These are phyloP conservation scores for Cryptosporidium ryanae DNA, from an alignment of 169 alveolate genomes.

Conservation along the genomic window DNA sequence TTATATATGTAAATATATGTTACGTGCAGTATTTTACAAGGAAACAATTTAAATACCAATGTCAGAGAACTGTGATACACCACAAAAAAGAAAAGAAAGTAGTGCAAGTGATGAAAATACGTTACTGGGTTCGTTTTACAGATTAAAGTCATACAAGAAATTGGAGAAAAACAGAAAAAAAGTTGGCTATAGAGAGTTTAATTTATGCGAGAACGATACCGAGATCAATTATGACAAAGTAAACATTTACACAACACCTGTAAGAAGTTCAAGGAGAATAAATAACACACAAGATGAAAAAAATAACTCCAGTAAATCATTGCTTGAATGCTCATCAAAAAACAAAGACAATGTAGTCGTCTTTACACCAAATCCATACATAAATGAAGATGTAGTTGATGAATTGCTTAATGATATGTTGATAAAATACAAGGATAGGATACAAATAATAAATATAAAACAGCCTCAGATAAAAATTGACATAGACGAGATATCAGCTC, in stretches of 20 bases:
- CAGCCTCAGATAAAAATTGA: slow-evolving; percentile 45
- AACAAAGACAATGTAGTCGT: background rate
- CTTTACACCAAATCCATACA: slow-evolving; percentile 65
- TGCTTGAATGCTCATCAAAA: background rate
- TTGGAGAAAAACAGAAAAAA: background rate
- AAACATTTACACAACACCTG: slow-evolving; percentile 50
- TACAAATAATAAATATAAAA: slow-evolving; percentile 34
- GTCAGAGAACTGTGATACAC: background rate
- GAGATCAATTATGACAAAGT: too few species aligned
- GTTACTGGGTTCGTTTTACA: slow-evolving; percentile 38
- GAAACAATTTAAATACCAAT: background rate
- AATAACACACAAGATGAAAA: background rate
- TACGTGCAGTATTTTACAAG: background rate
- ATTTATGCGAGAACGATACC: background rate
- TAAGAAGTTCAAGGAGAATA: slow-evolving; percentile 62
- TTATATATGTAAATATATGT: background rate
- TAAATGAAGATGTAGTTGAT: slow-evolving; percentile 14
- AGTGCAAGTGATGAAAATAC: slow-evolving; percentile 1
- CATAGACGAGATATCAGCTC: background rate
- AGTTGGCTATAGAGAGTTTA: background rate
- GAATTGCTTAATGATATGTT: slow-evolving; percentile 36
- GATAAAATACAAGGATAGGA: slow-evolving; percentile 10
- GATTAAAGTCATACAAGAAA: slow-evolving; percentile 37
- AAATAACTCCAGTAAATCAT: background rate
- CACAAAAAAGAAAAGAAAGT: background rate